Evolutionary conservation across 176 grass and related monocot genomes (phyloP).

Genomic region (Musa beccarii): DNA sequence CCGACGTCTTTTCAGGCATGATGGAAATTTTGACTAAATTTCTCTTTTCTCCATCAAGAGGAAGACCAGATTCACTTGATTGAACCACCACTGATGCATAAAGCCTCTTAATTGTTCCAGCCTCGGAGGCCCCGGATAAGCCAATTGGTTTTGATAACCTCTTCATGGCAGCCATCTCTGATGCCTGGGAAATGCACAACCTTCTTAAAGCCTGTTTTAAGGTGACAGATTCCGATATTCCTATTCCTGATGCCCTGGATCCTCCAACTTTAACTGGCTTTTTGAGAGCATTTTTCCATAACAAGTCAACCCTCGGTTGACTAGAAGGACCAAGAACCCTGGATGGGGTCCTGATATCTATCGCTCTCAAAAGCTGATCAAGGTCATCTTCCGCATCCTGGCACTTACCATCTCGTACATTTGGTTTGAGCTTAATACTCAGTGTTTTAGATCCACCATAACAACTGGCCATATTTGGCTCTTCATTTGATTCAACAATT

Average conservation of each 20-base stretch:
- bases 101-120: constrained; percentile 23
- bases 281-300: constrained; percentile 37
- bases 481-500: constrained; percentile 81
- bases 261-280: constrained; percentile 38
- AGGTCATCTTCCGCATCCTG: constrained; percentile 54
- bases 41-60: background rate
- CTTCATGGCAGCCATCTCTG: constrained; percentile 29
- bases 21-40: constrained; percentile 17
- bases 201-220: constrained; percentile 68
- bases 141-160: constrained; percentile 21
- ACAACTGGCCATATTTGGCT: constrained; percentile 23
- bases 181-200: constrained; percentile 30
- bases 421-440: constrained; percentile 46
- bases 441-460: constrained; percentile 31
- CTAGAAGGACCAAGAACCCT: constrained; percentile 34
- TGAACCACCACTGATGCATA: constrained; percentile 25
- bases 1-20: constrained; percentile 7
- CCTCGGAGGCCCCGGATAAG: constrained; percentile 13
- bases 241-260: constrained; percentile 37
- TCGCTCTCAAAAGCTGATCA: constrained; percentile 61
- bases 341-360: constrained; percentile 49
- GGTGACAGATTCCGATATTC: constrained; percentile 62
- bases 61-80: constrained; percentile 13
- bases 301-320: constrained; percentile 19
- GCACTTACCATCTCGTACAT: constrained; percentile 29